These are phyloP conservation scores for Macrolepiota fuliginosa DNA, from an alignment of 768 basidiomycete genomes.

Conservation along the genomic window DNA sequence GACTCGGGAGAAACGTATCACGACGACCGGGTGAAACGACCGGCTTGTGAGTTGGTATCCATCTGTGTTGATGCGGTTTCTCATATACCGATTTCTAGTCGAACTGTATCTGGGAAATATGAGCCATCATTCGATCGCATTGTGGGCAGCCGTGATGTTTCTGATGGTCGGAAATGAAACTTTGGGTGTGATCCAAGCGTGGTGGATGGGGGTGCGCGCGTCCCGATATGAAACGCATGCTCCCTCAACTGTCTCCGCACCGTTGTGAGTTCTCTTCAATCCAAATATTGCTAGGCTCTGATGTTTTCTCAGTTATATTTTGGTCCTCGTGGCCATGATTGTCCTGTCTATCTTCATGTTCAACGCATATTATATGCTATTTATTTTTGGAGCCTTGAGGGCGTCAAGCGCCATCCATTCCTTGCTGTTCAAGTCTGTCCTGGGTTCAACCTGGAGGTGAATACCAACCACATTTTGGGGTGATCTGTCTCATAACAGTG, in stretches of 20 bases:
- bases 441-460: constrained; percentile 55
- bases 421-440: constrained; percentile 42
- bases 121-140: constrained; percentile 16
- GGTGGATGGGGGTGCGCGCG: constrained; percentile 47
- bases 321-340: background rate
- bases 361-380: constrained; percentile 1
- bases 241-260: constrained; percentile 30
- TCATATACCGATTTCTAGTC: background rate
- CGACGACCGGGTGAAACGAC: background rate
- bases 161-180: constrained; percentile 21
- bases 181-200: constrained; percentile 27
- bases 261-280: constrained; percentile 27
- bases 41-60: background rate
- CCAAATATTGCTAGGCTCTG: background rate
- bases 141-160: constrained; percentile 20
- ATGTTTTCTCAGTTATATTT: constrained; percentile 12
- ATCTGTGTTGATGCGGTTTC: background rate
- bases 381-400: constrained; percentile 23
- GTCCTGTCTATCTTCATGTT: background rate
- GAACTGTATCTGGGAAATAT: background rate
- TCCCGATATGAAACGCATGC: constrained; percentile 35
- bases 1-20: background rate
- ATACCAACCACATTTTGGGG: constrained; percentile 8
- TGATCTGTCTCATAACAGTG: background rate
- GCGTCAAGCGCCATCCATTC: constrained; percentile 49